These are phyloP conservation scores for Fusarium irregulare DNA, from an alignment of 2,329 filamentous ascomycete species.

Conservation along the genomic window DNA sequence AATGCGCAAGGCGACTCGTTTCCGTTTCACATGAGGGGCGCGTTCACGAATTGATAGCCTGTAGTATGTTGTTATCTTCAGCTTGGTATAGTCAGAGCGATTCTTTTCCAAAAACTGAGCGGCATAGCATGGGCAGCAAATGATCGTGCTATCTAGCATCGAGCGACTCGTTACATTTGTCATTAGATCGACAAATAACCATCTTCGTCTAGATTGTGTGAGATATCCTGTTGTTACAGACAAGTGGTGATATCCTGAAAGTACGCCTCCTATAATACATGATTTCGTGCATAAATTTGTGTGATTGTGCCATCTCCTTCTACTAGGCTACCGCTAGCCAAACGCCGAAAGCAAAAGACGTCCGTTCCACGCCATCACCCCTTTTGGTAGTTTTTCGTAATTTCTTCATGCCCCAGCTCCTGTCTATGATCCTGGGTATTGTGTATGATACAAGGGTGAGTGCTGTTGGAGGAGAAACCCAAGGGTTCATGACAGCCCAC, in stretches of 20 bases:
- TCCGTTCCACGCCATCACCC: constrained; percentile 11
- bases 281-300: constrained; percentile 19
- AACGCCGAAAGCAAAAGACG: constrained; percentile 28
- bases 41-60: constrained; percentile 14
- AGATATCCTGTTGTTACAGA: neutral
- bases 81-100: constrained; percentile 12
- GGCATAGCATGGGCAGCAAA: too few relatives aligned
- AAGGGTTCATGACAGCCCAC: neutral
- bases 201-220: constrained; percentile 2
- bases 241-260: constrained; percentile 11
- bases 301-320: constrained; percentile 14
- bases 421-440: constrained; percentile 10
- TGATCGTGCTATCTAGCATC: neutral
- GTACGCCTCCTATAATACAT: constrained; percentile 31
- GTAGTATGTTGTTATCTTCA: constrained; percentile 13
- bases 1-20: constrained; percentile 3
- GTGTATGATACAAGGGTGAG: constrained; percentile 16
- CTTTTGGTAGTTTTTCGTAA: constrained; percentile 16
- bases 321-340: constrained; percentile 21
- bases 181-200: neutral
- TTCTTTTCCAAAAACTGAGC: neutral
- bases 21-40: constrained; percentile 9
- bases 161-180: neutral
- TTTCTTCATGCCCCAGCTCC: constrained; percentile 4
- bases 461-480: neutral